Percentiles rank a stretch among this genome's conserved stretches.
Evolutionary conservation across 495 filamentous ascomycete genomes (phyloP).

Genomic region (Amniculicola lignicola): DNA sequence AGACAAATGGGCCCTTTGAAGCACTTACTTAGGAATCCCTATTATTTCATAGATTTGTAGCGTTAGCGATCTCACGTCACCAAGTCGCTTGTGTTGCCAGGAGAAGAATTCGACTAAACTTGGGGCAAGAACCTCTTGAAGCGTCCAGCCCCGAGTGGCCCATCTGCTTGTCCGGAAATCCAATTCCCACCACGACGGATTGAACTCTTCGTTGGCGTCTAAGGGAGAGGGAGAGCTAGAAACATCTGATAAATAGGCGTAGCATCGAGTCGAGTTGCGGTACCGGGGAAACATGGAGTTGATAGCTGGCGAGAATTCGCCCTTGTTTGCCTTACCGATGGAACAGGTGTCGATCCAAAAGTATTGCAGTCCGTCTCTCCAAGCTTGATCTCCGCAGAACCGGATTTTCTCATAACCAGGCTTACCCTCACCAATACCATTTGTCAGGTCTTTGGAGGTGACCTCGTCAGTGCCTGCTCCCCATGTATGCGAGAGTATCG

Average conservation of each 20-base stretch:
- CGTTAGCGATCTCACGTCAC: too few relatives aligned
- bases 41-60: too few relatives aligned
- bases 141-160: too few relatives aligned
- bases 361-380: conserved; percentile 7
- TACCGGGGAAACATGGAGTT: conserved; percentile 32
- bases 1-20: too few relatives aligned
- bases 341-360: conserved; percentile 32
- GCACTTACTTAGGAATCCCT: too few relatives aligned
- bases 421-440: neutral
- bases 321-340: conserved; percentile 21
- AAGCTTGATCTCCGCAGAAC: neutral
- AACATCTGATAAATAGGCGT: conserved; percentile 25
- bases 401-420: conserved; percentile 18
- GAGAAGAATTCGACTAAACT: too few relatives aligned
- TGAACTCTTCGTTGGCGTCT: too few relatives aligned
- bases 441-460: conserved; percentile 15
- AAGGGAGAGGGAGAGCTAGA: too few relatives aligned
- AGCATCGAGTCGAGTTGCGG: conserved; percentile 13
- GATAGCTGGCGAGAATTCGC: conserved; percentile 23
- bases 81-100: too few relatives aligned
- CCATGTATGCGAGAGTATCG: conserved; percentile 33
- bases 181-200: too few relatives aligned
- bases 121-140: too few relatives aligned
- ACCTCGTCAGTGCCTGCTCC: conserved; percentile 13
- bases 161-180: too few relatives aligned